phyloP scores from a whole-genome alignment of 805 yeast species.

The Metschnikowia arizonensis region DNA sequence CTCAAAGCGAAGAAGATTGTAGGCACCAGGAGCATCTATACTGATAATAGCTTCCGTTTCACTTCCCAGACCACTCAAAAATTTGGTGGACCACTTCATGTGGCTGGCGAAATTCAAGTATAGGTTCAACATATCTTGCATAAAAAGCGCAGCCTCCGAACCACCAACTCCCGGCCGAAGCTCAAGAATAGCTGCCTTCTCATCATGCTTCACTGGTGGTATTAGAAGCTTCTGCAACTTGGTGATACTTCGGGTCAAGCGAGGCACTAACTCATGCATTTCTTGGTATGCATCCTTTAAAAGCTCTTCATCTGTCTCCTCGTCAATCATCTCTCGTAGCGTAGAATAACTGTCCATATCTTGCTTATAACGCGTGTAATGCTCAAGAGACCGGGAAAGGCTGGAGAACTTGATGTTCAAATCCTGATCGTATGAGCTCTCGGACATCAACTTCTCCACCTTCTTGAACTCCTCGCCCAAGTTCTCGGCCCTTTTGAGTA shows the following conservation, averaged over 20 bases:
- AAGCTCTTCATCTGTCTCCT: constrained; percentile 29
- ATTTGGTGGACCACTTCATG: constrained; percentile 62
- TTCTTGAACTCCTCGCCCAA: constrained; percentile 27
- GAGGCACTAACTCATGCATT: constrained; percentile 44
- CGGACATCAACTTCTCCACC: constrained; percentile 26
- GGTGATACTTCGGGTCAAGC: constrained; percentile 38
- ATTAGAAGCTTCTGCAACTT: constrained; percentile 55
- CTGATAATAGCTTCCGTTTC: constrained; percentile 67
- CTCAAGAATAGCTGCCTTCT: constrained; percentile 75
- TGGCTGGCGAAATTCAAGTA: constrained; percentile 65
- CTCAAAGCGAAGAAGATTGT: constrained; percentile 69
- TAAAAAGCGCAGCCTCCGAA: constrained; percentile 83
- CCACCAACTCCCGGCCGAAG: constrained; percentile 97
- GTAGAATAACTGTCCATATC: constrained; percentile 26
- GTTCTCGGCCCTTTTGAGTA: constrained; percentile 33
- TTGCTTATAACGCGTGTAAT: constrained; percentile 25
- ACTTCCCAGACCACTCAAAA: constrained; percentile 63
- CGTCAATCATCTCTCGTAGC: constrained; percentile 25
- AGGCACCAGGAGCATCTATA: constrained; percentile 74
- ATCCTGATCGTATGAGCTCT: constrained; percentile 34
- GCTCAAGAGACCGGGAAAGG: constrained; percentile 29
- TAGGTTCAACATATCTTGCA: constrained; percentile 78
- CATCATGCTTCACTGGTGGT: constrained; percentile 75
- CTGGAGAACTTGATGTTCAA: constrained; percentile 30
- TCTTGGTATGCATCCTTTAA: constrained; percentile 60